phyloP scores from a whole-genome alignment of 805 yeast genomes.

The Zygoascus ofunaensis region DNA sequence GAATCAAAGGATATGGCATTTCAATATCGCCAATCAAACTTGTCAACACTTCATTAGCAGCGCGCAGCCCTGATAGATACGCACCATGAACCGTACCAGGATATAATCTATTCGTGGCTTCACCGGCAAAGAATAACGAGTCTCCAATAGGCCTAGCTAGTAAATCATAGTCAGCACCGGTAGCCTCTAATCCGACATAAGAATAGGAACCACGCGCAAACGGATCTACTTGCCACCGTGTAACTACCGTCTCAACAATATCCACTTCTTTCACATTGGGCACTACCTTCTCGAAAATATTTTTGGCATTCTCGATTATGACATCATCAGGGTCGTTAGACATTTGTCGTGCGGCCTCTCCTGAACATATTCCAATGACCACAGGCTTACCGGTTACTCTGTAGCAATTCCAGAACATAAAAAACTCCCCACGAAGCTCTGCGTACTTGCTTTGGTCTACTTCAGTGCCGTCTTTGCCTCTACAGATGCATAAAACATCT shows the following conservation, averaged over 20 bases:
- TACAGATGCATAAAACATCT: slow-evolving; percentile 26
- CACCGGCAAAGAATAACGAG: slow-evolving; percentile 35
- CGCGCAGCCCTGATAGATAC: slow-evolving; percentile 34
- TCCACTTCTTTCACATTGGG: not conserved
- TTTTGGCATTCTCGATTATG: slow-evolving; percentile 27
- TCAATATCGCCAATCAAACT: slow-evolving; percentile 33
- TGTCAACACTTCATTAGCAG: slow-evolving; percentile 33
- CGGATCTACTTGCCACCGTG: slow-evolving; percentile 76
- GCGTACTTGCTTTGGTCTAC: slow-evolving; percentile 17
- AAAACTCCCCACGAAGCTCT: slow-evolving; percentile 30
- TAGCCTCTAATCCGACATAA: slow-evolving; percentile 35
- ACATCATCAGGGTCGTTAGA: slow-evolving; percentile 26
- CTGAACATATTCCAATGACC: slow-evolving; percentile 32
- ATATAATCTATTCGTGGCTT: slow-evolving; percentile 33
- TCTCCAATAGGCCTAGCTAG: slow-evolving; percentile 32
- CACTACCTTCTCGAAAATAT: slow-evolving; percentile 19
- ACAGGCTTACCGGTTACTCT: slow-evolving; percentile 30
- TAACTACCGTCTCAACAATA: slow-evolving; percentile 35
- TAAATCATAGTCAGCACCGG: slow-evolving; percentile 34
- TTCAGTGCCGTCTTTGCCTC: slow-evolving; percentile 18
- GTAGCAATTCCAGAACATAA: slow-evolving; percentile 32
- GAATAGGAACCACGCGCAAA: slow-evolving; percentile 72
- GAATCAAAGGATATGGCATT: slow-evolving; percentile 30
- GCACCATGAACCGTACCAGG: slow-evolving; percentile 40
- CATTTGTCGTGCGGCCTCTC: slow-evolving; percentile 30